A percentile compares a stretch with the other conserved stretches of the same genome.
These are phyloP conservation scores for Nigrospora sphaerica DNA, from an alignment of 2,329 filamentous ascomycete genomes.

Conservation along the genomic window DNA sequence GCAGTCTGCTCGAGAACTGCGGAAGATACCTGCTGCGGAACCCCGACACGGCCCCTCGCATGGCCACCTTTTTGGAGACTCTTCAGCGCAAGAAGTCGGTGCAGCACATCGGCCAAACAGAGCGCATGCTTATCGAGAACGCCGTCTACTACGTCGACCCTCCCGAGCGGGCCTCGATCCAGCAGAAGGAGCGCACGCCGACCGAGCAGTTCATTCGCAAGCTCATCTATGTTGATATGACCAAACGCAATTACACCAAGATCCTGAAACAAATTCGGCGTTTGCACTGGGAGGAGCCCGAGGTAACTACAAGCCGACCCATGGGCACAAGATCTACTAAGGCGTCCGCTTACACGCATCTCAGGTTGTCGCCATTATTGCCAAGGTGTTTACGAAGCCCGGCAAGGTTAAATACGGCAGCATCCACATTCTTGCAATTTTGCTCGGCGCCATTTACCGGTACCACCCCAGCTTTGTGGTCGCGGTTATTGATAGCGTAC, in stretches of 20 bases:
- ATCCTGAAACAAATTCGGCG: conserved; percentile 90
- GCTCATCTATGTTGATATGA: conserved; percentile 88
- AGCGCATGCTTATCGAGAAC: conserved; percentile 97
- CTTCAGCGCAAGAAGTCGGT: conserved; percentile 93
- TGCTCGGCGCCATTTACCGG: conserved; percentile 80
- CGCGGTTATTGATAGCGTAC: conserved; percentile 81
- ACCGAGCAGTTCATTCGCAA: conserved; percentile 91
- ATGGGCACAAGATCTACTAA: conserved; percentile 2
- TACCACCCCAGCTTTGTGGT: conserved; percentile 91
- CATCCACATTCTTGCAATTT: conserved; percentile 84
- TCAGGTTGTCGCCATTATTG: conserved; percentile 65
- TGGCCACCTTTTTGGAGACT: conserved; percentile 90
- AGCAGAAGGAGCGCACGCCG: conserved; percentile 92
- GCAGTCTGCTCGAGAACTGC: conserved; percentile 92
- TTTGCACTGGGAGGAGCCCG: conserved; percentile 93
- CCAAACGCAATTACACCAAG: conserved; percentile 88
- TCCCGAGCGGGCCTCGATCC: conserved; percentile 84
- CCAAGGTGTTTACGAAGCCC: conserved; percentile 92
- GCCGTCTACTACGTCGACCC: conserved; percentile 97
- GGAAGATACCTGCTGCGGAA: conserved; percentile 90
- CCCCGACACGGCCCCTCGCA: conserved; percentile 84
- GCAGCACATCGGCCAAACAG: conserved; percentile 89
- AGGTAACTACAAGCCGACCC: conserved; percentile 41
- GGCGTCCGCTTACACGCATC: conserved; percentile 10
- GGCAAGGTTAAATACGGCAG: conserved; percentile 97